Evolutionary conservation across 2,329 filamentous ascomycete genomes (phyloP).

Genomic region (Pyrenochaeta sp.): DNA sequence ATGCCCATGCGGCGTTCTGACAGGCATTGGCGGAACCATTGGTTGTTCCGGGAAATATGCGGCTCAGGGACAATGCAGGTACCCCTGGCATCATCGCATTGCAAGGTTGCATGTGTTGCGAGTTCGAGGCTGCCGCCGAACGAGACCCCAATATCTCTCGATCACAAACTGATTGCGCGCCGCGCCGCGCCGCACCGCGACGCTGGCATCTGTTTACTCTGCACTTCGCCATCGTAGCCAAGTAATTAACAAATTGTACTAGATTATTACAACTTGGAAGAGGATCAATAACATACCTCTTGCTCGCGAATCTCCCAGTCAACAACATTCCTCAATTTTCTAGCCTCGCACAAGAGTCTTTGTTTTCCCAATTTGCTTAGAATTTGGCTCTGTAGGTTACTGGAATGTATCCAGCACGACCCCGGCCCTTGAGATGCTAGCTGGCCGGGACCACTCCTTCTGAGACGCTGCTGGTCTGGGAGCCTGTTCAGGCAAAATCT

Average conservation of each 20-base stretch:
- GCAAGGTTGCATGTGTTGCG: conserved; percentile 19
- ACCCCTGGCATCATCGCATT: conserved; percentile 21
- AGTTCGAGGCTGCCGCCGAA: conserved; percentile 9
- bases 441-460: conserved; percentile 23
- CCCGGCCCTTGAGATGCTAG: conserved; percentile 19
- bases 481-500: conserved; percentile 37
- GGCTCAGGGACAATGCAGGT: conserved; percentile 28
- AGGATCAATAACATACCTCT: conserved; percentile 13
- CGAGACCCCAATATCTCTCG: conserved; percentile 6
- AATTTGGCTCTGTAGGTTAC: conserved; percentile 6
- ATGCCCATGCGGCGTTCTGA: conserved; percentile 16
- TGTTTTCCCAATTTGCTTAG: conserved; percentile 10
- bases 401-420: conserved; percentile 29
- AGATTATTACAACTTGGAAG: neutral
- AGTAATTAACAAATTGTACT: neutral
- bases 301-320: conserved; percentile 13
- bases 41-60: conserved; percentile 24
- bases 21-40: conserved; percentile 21
- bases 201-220: conserved; percentile 6
- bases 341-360: conserved; percentile 24
- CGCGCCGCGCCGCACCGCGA: too few relatives aligned
- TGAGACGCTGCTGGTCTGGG: conserved; percentile 41
- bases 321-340: conserved; percentile 25
- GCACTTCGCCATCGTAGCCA: neutral
- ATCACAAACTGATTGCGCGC: conserved; percentile 11